Base-by-base conservation (phyloP, 179 eudicot species). In the Pouteria campechiana region DNA sequence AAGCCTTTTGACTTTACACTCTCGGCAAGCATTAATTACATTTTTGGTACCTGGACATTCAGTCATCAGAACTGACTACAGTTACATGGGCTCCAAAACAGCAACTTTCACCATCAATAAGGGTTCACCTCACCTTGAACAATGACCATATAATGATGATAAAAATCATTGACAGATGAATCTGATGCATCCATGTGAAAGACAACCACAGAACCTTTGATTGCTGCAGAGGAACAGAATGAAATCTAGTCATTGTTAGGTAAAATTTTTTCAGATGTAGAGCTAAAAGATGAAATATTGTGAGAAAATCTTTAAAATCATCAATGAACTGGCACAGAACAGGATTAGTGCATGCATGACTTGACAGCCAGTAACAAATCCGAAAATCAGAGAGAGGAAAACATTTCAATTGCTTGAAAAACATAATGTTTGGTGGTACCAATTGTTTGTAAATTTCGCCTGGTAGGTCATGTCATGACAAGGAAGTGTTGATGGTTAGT, bases 21-120 rank as follows among this genome's bases (percentile, higher is more conserved):
- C 84, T 52, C 61, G 73, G 63, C 98, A 90, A 58, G 84, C 96
- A 68, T 58, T 66, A 34, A 90, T 53, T 28, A 86, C 73, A 67
- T 90, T 82, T 65, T 79, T 90, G 29, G 72, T 72, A 54, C 98
- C 98, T 90, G 61, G 44, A 41, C 3, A 25, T 30, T 21, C 6
- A 50, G 40, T 50, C 18, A 37, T 4, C 23, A 27, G 5, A 31
- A n/a, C n/a, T n/a, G n/a, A n/a, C n/a, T 6, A 21, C 6, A 12
- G 32, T 1, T 14, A 20, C 3, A 58, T 43, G 46, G 23, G 29
- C 18, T 3, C 38, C 41, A 20, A 16, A 12, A 37, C 21, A 1
- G 41, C 23, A 8, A 66, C 5, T 20, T 31, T 33, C 2, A 21
- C 30, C 22, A 36, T 55, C 21, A 25, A 12, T 21, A 55, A 32